Percentiles rank a stretch among this genome's conserved stretches.
phyloP scores from a whole-genome alignment of 208 protist genomes.

The Strigomonas culicis region DNA sequence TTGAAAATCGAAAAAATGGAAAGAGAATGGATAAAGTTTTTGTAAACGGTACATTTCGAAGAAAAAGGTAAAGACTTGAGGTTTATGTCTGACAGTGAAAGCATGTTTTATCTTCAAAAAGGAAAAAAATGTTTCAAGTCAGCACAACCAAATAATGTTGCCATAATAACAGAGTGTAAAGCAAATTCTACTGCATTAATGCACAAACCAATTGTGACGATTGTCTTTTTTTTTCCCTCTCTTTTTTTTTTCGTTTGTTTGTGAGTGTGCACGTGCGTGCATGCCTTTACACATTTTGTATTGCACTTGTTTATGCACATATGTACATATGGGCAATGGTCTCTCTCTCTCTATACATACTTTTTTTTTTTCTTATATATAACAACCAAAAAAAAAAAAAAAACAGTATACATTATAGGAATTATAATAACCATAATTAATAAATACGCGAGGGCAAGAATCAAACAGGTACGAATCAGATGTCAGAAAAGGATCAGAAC shows the following conservation, averaged over 20 bases:
- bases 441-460: no score
- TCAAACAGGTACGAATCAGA: neutral
- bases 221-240: conserved; percentile 2
- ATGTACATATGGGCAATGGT: neutral
- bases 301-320: neutral
- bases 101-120: no score
- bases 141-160: neutral
- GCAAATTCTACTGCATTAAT: neutral
- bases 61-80: neutral
- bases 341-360: no score
- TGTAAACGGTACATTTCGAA: conserved; percentile 70
- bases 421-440: no score
- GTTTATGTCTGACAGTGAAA: no score
- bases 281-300: neutral
- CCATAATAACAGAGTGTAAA: neutral
- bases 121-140: neutral
- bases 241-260: neutral
- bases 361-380: neutral
- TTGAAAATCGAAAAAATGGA: conserved; percentile 79
- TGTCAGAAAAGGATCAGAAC: conserved; percentile 12
- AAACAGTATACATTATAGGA: no score
- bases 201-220: neutral
- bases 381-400: neutral
- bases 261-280: neutral
- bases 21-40: conserved; percentile 88